Base-by-base conservation (phyloP, 2,329 filamentous ascomycete species). In the Keithomyces neogunnii region DNA sequence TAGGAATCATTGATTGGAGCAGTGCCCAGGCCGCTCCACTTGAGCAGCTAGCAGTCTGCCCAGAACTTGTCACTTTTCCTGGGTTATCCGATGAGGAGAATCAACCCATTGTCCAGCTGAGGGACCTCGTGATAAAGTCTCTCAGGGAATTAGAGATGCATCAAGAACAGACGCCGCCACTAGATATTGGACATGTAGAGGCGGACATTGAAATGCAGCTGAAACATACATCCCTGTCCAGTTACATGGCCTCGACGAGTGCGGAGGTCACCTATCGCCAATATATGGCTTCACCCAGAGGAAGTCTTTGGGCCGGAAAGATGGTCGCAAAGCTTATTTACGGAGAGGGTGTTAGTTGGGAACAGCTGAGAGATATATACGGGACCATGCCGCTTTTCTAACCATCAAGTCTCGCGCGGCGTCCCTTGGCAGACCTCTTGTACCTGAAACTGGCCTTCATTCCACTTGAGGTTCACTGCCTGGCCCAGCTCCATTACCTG, bases 1-100 rank as follows among this genome's bases (percentile, higher is more conserved):
- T 58, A 2, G 66, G 62, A 26, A 54, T 71, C 33, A 59, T 70
- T 44, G 66, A 68, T 54, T 71, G 66, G 67, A 65, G 62, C 47
- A 54, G 55, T 48, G 64, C 66, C 5, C 64, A 66, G 55, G 57
- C 61, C 10, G 64, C 59, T 5, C 66, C 66, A 50, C 52, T 69
- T 1, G 66, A 70, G 58, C 64, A 63, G 48, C 53, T 69, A 36
- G 62, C 65, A 3, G 59, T 69, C 47, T 66, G 56, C 51, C 66
- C 63, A 42, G 66, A 70, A 48, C 60, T 67, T 26, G 50, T 57
- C 32, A 60, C 58, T 2, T 66, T 65, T 36, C 63, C 65, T 28
- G 60, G 47, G 6, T 31, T 58, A 39, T 56, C 63, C 36, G 57
- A 62, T n/a, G 56, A 64, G 52, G 32, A 62, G 49, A 66, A 66